Base-by-base conservation (phyloP, 352 stramenopile genomes). In the Phytophthora pisi region DNA sequence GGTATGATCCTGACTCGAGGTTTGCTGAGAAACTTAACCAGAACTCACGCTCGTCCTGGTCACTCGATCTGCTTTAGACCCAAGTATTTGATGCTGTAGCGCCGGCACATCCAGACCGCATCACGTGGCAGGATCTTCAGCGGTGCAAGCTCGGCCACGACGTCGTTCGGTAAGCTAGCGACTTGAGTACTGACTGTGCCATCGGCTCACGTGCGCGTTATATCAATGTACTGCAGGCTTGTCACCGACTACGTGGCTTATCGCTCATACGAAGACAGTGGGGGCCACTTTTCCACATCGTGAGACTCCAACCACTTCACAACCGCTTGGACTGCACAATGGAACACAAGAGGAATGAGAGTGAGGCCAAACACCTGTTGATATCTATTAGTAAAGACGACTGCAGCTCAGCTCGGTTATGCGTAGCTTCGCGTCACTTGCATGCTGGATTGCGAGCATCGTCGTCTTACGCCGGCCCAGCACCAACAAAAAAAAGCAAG, bases 11-110 rank as follows among this genome's bases (percentile, higher is more conserved):
- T n/a, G 30, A 28, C 13, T 57, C 26, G 40, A 23, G 16, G 16
- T n/a, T 3, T 20, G 16, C 2, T 23, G 40, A 46, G 18, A 10
- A 15, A 20, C 20, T 10, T 20, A 34, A 70, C 28, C 63, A 53
- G 5, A 50, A 51, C 52, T 58, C 47, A 57, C 42, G 28, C 40
- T 7, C 36, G 15, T 42, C 36, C 5, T 46, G 15, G 8, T n/a
- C 6, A 20, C n/a, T 45, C 15, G 23, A 9, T 20, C 55, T 46
- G 5, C 11, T 60, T 11, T 36, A 92, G 84, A 88, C 77, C 0
- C 82, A 92, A 54, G 51, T 92, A 9, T 88, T 91, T 38, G 84
- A 92, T 52, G 68, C 80, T 9, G 79, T 90, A 20, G 75, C 78
- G 5, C 81, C 80, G 0, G 45, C 50, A 5, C 61, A 81, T 61